phyloP scores from a whole-genome alignment of 305 asterid species.

The Fraxinus platypoda region DNA sequence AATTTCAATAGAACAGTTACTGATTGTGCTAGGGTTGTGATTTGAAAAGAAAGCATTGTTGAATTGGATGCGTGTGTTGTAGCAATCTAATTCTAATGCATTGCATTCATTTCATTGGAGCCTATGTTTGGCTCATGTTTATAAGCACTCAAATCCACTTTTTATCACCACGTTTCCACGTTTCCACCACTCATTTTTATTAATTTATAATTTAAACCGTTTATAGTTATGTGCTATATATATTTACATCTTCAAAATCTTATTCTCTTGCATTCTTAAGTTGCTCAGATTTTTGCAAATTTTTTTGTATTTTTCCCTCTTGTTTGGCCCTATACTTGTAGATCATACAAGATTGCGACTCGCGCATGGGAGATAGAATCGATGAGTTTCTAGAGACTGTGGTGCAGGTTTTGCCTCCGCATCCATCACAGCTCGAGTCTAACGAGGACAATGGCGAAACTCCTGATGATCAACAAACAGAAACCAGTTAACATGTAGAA shows the following conservation, averaged over 20 bases:
- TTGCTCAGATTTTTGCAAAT: not conserved
- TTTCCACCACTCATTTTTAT: not conserved
- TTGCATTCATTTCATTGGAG: not conserved
- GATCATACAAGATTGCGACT: slow-evolving; percentile 57
- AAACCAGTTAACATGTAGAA: not conserved
- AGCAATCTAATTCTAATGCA: not conserved
- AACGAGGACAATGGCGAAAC: slow-evolving; percentile 18
- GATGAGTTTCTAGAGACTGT: slow-evolving; percentile 42
- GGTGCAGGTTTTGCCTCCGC: slow-evolving; percentile 45
- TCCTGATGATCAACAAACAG: slow-evolving; percentile 6
- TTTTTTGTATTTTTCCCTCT: not conserved
- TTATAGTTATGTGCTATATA: not conserved
- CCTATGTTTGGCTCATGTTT: not conserved
- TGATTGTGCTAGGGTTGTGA: not conserved
- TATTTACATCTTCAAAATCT: not conserved
- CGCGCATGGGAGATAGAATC: slow-evolving; percentile 44
- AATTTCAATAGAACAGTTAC: not conserved
- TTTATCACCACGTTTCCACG: not conserved
- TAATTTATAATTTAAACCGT: too few species aligned
- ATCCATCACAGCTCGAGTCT: slow-evolving; percentile 37
- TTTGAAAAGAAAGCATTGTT: not conserved
- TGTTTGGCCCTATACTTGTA: slow-evolving; percentile 20
- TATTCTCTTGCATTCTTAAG: not conserved
- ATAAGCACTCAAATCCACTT: not conserved
- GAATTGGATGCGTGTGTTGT: not conserved